Conservation (phyloP, 202 grass and related monocot species). For the Cymbopogon flexuosus region DNA sequence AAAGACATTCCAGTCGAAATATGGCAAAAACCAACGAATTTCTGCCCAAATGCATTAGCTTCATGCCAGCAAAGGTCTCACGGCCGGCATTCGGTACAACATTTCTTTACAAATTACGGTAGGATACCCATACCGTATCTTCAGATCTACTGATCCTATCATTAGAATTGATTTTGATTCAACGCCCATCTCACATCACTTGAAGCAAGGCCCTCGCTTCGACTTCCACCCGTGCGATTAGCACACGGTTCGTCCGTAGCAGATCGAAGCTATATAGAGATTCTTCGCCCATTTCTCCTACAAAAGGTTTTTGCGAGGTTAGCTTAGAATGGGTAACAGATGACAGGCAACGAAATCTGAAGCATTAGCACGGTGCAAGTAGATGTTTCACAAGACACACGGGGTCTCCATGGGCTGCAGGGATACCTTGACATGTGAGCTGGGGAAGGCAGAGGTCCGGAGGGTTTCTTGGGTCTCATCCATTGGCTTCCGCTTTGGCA, state of each 20-base stretch:
- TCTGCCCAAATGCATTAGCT: constrained; percentile 4
- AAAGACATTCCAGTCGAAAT: background rate
- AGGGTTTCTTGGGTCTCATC: constrained; percentile 99
- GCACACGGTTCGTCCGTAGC: constrained; percentile 74
- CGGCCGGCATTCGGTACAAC: background rate
- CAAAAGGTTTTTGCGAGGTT: constrained; percentile 22
- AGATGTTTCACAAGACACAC: background rate
- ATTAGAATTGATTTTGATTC: background rate
- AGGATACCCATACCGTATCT: background rate
- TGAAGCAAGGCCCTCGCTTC: background rate
- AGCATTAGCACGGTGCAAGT: background rate
- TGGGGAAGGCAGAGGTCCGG: constrained; percentile 83
- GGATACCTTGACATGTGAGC: constrained; percentile 85
- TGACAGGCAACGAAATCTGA: background rate
- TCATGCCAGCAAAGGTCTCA: constrained; percentile 23
- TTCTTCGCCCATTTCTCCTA: constrained; percentile 97
- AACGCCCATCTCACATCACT: constrained; percentile 5
- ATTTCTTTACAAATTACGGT: constrained; percentile 40
- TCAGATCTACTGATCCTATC: constrained; percentile 19
- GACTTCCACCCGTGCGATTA: constrained; percentile 27
- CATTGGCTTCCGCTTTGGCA: constrained; percentile 65
- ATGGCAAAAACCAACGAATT: background rate
- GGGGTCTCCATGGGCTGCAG: background rate
- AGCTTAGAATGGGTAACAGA: constrained; percentile 17
- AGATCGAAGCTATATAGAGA: constrained; percentile 76